Evolutionary conservation across 768 basidiomycete genomes (phyloP).

Genomic region (Lyophyllum semitale): DNA sequence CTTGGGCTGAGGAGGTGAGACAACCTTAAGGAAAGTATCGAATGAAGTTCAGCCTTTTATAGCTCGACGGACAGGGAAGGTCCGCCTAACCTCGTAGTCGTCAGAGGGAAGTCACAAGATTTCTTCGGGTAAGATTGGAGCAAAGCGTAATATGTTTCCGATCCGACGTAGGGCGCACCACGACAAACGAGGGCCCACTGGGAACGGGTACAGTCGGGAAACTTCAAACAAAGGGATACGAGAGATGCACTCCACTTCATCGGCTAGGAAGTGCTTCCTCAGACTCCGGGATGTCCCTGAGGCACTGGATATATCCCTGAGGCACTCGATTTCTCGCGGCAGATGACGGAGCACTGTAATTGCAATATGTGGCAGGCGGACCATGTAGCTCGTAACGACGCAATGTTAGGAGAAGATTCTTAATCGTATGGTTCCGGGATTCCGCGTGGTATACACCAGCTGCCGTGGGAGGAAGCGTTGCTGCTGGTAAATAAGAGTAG

Average conservation of each 20-base stretch:
- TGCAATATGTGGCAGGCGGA: not conserved
- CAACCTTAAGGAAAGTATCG: not conserved
- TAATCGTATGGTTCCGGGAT: not conserved
- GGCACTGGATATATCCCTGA: not conserved
- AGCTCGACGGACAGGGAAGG: conserved; percentile 1
- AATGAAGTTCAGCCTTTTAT: conserved; percentile 7
- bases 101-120: not conserved
- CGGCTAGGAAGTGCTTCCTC: not conserved
- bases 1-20: not conserved
- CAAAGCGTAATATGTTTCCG: not conserved
- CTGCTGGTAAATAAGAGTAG: not conserved
- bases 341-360: not conserved
- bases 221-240: not conserved
- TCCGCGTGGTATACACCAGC: not conserved
- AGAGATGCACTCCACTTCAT: not conserved
- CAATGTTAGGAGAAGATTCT: not conserved
- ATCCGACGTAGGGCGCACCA: conserved; percentile 2
- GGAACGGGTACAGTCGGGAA: conserved; percentile 1
- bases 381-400: not conserved
- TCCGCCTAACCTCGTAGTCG: not conserved
- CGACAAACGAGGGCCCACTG: not conserved
- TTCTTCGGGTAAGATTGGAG: not conserved
- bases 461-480: not conserved
- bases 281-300: conserved; percentile 1
- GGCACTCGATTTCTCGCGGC: not conserved